Evolutionary conservation across 768 basidiomycete genomes (phyloP), one percentile per base, ranked within the genome.

Genomic region (Lentinula edodes): DNA sequence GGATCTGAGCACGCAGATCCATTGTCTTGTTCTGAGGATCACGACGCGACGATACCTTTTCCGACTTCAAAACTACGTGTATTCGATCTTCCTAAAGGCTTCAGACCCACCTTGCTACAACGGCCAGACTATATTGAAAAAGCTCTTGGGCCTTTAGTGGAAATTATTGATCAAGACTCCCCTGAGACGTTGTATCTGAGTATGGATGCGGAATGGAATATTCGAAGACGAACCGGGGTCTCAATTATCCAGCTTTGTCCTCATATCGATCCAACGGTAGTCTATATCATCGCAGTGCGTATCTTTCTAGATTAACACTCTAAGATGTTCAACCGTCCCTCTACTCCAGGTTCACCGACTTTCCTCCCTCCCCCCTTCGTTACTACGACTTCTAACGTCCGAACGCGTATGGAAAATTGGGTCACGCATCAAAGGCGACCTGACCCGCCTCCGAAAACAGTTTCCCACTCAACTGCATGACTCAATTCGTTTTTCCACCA

Each of bases 131-230:
- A 56, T 2, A 43, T 59, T 68, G 69, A 39, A 53, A 64, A 56
- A 66, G 67, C 43, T 53, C 67, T 71, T 43, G 71, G 61, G 23
- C 62, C 45, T 6, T 65, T 73, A 46, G 45, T 74, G 0, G 12
- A 56, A 8, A 6, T 56, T 2, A 18, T 56, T 20, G 55, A 56
- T 12, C 62, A 57, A 34, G 72, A 67, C 10, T 20, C 38, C 6
- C 4, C 13, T 16, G 23, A 18, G 13, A 45, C 43, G 2, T 52
- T 61, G 9, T 38, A 48, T 62, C 5, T 62, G 34, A 62, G 61
- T 35, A 35, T 62, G 34, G 61, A 62, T 46, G 64, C 66, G 4
- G 66, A 67, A 16, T 67, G 66, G 66, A 67, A 67, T 52, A 28
- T 65, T 5, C 65, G 62, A 20, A 54, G 64, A 1, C 35, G 28